These are phyloP conservation scores for Lecanicillium sp. DNA, from an alignment of 2,329 filamentous ascomycete genomes.

Conservation along the genomic window DNA sequence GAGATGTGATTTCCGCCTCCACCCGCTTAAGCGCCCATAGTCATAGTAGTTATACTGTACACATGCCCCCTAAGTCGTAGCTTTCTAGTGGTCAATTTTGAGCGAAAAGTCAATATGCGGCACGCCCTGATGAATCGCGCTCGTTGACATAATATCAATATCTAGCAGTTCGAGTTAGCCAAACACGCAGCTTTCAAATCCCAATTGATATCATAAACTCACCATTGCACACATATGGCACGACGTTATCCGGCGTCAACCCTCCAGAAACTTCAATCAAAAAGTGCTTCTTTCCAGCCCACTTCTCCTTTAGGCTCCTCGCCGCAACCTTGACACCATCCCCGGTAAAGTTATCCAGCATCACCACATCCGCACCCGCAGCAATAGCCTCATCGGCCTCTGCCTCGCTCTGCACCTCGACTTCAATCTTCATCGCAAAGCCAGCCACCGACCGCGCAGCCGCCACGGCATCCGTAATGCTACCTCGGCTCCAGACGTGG, in stretches of 20 bases:
- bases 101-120: conserved; percentile 92
- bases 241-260: conserved; percentile 75
- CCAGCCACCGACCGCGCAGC: conserved; percentile 79
- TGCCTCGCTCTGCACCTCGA: conserved; percentile 81
- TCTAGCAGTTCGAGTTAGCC: conserved; percentile 38
- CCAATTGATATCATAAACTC: conserved; percentile 19
- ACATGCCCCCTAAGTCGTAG: conserved; percentile 4
- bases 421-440: conserved; percentile 90
- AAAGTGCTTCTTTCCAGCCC: conserved; percentile 65
- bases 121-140: conserved; percentile 92
- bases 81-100: conserved; percentile 56
- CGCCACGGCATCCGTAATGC: conserved; percentile 76
- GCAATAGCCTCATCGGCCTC: conserved; percentile 88
- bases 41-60: not conserved
- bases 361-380: conserved; percentile 89
- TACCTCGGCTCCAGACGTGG: conserved; percentile 85
- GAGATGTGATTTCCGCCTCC: not conserved
- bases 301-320: conserved; percentile 66
- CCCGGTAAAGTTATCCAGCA: conserved; percentile 91
- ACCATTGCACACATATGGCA: conserved; percentile 69
- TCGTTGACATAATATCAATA: conserved; percentile 92
- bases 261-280: conserved; percentile 91
- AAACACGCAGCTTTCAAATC: not conserved
- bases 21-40: not conserved
- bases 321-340: conserved; percentile 71